Evolutionary conservation across 495 filamentous ascomycete genomes (phyloP).

Genomic region (Penicillium bovifimosum): DNA sequence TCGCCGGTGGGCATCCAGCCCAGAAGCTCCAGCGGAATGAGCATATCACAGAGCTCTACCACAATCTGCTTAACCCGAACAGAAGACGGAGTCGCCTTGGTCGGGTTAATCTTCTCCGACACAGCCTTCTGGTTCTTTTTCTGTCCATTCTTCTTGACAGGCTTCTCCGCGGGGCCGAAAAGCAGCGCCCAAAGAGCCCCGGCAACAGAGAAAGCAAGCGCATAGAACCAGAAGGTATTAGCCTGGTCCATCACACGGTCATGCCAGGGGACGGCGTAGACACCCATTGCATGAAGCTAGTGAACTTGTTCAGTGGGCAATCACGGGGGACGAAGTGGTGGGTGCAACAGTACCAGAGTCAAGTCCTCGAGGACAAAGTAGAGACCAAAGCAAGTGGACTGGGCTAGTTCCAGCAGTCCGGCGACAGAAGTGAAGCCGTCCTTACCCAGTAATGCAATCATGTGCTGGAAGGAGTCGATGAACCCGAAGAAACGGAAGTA

Average conservation of each 20-base stretch:
- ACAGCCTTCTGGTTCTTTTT: slow-evolving; percentile 11
- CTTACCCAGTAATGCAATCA: slow-evolving; percentile 27
- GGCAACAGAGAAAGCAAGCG: slow-evolving; percentile 35
- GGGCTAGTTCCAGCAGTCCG: slow-evolving; percentile 26
- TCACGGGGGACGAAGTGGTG: not conserved
- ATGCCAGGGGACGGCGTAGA: slow-evolving; percentile 34
- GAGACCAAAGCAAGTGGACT: slow-evolving; percentile 36
- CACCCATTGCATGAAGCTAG: slow-evolving; percentile 45
- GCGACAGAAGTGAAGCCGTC: slow-evolving; percentile 15
- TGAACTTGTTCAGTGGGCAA: slow-evolving; percentile 5
- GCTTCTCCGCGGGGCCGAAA: slow-evolving; percentile 6
- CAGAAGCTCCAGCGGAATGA: slow-evolving; percentile 49
- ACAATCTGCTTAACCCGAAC: slow-evolving; percentile 34
- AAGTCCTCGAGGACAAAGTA: slow-evolving; percentile 39
- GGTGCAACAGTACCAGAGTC: slow-evolving; percentile 32
- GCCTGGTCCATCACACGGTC: slow-evolving; percentile 41
- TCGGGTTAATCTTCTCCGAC: slow-evolving; percentile 4
- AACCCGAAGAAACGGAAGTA: slow-evolving; percentile 61
- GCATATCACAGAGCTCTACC: slow-evolving; percentile 52
- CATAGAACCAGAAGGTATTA: slow-evolving; percentile 62
- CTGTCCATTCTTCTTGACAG: not conserved
- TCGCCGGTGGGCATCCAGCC: slow-evolving; percentile 48
- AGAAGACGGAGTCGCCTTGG: not conserved
- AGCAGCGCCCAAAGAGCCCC: slow-evolving; percentile 23
- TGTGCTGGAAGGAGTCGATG: slow-evolving; percentile 52